phyloP scores from a whole-genome alignment of 23 red algal species.

The Chondrus crispus region DNA sequence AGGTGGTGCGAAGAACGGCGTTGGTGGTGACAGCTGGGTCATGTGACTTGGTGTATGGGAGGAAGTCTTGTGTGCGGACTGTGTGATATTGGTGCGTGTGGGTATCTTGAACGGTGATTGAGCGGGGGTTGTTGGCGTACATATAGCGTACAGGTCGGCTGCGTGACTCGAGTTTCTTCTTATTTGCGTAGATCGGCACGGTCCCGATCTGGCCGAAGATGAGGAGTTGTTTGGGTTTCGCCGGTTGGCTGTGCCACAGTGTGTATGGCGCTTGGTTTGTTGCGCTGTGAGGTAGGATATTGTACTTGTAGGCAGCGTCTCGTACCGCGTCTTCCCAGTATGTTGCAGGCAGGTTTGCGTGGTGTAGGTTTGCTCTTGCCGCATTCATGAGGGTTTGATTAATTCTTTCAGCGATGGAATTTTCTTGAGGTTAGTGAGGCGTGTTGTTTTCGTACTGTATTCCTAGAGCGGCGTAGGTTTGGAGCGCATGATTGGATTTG shows the following conservation, averaged over 20 bases:
- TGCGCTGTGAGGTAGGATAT: neutral
- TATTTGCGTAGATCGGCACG: neutral
- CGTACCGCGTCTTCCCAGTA: slow-evolving; percentile 18
- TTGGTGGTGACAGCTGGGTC: neutral
- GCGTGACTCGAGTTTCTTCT: neutral
- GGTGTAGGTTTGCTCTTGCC: neutral
- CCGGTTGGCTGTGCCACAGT: neutral
- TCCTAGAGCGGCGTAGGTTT: neutral
- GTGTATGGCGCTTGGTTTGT: neutral
- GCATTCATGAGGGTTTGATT: neutral
- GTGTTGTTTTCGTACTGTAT: neutral
- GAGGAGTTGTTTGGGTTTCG: neutral
- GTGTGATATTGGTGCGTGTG: neutral
- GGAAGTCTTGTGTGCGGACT: slow-evolving; percentile 2
- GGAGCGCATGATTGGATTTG: neutral
- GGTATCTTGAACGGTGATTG: neutral
- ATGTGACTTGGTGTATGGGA: neutral
- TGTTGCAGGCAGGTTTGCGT: neutral
- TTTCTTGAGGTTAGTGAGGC: neutral
- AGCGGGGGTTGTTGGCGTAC: neutral
- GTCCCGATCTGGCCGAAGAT: neutral
- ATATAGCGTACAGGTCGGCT: neutral
- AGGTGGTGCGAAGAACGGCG: neutral
- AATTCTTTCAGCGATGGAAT: neutral
- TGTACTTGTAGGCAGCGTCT: neutral